These are phyloP conservation scores for Cytospora leucostoma DNA, from an alignment of 2,329 filamentous ascomycete genomes.

Conservation along the genomic window DNA sequence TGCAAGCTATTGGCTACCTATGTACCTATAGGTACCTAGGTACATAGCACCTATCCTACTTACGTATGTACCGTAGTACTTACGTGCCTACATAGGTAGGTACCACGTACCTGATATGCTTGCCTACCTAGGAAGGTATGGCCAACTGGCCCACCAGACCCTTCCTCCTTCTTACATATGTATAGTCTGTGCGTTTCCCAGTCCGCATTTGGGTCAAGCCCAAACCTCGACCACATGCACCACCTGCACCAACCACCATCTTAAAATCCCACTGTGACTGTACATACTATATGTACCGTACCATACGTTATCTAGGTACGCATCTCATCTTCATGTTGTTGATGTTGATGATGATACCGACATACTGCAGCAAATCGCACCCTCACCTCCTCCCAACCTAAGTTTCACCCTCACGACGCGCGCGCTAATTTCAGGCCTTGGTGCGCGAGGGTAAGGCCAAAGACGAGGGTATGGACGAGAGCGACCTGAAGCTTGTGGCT, in stretches of 20 bases:
- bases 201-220: constrained; percentile 8
- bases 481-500: no score
- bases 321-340: neutral
- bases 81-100: no score
- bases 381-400: neutral
- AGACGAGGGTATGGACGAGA: no score
- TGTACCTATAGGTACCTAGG: no score
- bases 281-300: neutral
- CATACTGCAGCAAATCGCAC: neutral
- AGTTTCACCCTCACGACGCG: neutral
- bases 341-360: neutral
- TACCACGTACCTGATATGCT: neutral
- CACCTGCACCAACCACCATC: neutral
- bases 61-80: no score
- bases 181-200: neutral
- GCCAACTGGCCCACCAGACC: neutral
- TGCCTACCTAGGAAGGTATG: neutral
- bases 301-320: neutral
- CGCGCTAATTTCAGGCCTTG: neutral
- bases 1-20: no score
- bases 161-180: no score
- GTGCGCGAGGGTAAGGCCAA: no score
- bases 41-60: no score
- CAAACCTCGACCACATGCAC: neutral
- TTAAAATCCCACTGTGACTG: neutral